Base-by-base conservation (phyloP, 805 yeast species). In the Candida suzukii region DNA sequence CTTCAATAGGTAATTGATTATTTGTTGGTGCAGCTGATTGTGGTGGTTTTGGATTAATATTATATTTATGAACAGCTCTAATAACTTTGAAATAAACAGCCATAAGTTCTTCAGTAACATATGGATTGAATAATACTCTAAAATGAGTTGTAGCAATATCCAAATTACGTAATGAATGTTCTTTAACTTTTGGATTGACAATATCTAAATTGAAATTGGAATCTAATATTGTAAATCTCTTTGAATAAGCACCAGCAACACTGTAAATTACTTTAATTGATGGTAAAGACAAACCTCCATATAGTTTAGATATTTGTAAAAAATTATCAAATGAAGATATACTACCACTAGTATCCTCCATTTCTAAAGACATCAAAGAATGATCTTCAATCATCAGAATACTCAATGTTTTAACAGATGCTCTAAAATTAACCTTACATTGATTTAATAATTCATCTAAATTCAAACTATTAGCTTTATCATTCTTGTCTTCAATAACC, bases 141-240 rank as follows among this genome's bases (percentile, higher is more conserved):
- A 77, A 76, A 50, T 73, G 73, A 5, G 76, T 70, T 3, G 86
- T 78, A 40, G 72, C 78, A 1, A 83, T 54, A 45, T 79, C 81
- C 3, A 82, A 59, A 1, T 76, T 66, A 43, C 72, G 76, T 2
- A 63, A 51, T 2, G 49, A 36, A 16, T 52, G 44, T 1, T 47
- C 51, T 0, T 47, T 48, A 4, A 56, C 61, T 8, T 53, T 66
- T 2, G 66, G 57, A 31, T 75, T 71, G n/a, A 60, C 46, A 13
- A 78, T 49, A 51, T 66, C 66, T 39, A 74, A 38, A n/a, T 61
- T 48, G 46, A 78, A 45, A 44, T 70, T 67, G 12, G 78, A 53
- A 49, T 83, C 77, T 16, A 73, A 37, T 2, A 75, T 37, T 4
- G 64, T 64, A 2, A 75, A 53, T 50, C 73, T 46, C 38, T 62